A percentile compares a stretch with the other conserved stretches of the same genome.
Conservation (phyloP, 805 yeast genomes). For the Ogataea neopini region DNA sequence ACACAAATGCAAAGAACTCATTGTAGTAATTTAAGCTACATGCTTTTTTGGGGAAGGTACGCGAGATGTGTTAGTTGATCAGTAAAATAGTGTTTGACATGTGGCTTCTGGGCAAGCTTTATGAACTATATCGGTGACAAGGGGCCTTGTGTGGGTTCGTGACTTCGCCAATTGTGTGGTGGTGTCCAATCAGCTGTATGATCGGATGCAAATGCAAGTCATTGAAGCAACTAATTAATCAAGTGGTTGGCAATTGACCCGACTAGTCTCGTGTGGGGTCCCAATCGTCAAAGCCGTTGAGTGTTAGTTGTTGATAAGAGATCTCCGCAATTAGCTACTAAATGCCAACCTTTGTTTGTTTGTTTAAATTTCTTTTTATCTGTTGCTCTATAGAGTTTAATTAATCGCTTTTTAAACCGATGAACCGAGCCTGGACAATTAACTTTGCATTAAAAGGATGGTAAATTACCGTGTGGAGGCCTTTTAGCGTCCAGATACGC, state of each 20-base stretch:
- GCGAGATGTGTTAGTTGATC: not conserved
- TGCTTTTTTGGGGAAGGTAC: not conserved
- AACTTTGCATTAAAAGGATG: not conserved
- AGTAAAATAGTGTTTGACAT: constrained; percentile 1
- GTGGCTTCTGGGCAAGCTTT: constrained; percentile 1
- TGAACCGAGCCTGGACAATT: not conserved
- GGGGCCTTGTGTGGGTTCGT: constrained; percentile 4
- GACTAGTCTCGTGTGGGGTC: not conserved
- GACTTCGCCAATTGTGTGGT: not conserved
- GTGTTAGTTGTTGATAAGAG: not conserved
- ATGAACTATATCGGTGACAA: not conserved
- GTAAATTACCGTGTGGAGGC: not conserved
- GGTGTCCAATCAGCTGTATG: constrained; percentile 2
- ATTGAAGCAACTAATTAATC: constrained; percentile 3
- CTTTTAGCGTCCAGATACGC: not conserved
- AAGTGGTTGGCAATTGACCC: not conserved
- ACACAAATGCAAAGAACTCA: constrained; percentile 4
- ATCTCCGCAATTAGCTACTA: not conserved
- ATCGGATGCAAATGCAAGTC: not conserved
- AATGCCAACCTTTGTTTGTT: not conserved
- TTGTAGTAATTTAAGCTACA: not conserved
- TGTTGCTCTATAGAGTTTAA: not conserved
- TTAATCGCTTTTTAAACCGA: not conserved
- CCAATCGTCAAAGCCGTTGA: constrained; percentile 2
- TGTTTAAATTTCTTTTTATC: not conserved